Conservation (phyloP, 2,329 filamentous ascomycete genomes). For the Diaporthe aspalathi region DNA sequence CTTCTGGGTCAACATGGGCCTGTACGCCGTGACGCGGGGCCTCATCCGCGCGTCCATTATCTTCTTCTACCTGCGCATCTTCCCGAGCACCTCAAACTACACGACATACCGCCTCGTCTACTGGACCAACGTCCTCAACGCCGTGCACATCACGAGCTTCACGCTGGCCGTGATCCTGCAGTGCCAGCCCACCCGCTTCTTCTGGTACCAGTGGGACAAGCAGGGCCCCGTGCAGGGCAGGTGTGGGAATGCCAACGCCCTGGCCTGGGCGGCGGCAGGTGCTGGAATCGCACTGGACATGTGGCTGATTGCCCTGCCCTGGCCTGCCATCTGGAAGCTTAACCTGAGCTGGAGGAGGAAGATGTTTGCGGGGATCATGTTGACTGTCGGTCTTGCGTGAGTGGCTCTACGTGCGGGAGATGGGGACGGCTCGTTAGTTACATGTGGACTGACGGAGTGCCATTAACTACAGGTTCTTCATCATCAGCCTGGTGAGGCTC, state of each 20-base stretch:
- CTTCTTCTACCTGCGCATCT: conserved; percentile 51
- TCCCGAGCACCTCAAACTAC: conserved; percentile 42
- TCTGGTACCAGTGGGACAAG: conserved; percentile 50
- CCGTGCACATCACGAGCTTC: conserved; percentile 43
- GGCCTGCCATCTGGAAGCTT: conserved; percentile 52
- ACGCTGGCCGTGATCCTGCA: conserved; percentile 46
- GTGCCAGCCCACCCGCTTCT: conserved; percentile 46
- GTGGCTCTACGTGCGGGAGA: background rate
- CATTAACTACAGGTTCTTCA: background rate
- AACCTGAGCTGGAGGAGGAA: conserved; percentile 55
- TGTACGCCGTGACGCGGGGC: conserved; percentile 47
- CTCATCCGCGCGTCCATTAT: conserved; percentile 52
- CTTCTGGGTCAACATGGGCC: conserved; percentile 52
- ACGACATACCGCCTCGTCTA: conserved; percentile 44
- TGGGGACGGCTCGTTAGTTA: background rate
- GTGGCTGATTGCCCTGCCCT: conserved; percentile 52
- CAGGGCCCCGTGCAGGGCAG: conserved; percentile 42
- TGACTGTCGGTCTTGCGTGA: conserved; percentile 49
- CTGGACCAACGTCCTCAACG: conserved; percentile 46
- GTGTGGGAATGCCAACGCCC: conserved; percentile 48
- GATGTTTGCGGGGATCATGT: conserved; percentile 50
- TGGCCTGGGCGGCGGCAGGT: conserved; percentile 48
- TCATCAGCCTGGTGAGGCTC: conserved; percentile 17
- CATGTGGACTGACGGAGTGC: background rate
- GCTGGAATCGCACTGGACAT: conserved; percentile 56